These are phyloP conservation scores for Mycosphaerella arachidis DNA, from an alignment of 2,329 filamentous ascomycete species.

Conservation along the genomic window DNA sequence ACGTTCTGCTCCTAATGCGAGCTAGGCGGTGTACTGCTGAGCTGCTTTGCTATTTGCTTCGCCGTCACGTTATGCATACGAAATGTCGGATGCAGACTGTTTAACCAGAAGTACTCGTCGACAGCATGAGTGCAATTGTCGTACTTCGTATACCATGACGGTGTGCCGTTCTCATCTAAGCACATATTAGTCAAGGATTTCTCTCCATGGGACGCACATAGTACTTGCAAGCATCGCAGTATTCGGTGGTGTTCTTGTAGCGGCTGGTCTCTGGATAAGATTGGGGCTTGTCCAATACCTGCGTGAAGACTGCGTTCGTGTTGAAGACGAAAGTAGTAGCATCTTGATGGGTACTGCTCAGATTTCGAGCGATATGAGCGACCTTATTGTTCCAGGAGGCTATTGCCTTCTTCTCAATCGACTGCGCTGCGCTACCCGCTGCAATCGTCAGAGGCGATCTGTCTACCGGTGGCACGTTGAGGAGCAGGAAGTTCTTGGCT, in stretches of 20 bases:
- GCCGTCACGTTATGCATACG: conserved; percentile 59
- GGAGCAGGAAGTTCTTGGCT: conserved; percentile 48
- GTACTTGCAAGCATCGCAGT: not conserved
- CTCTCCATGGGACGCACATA: not conserved
- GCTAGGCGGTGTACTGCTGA: not conserved
- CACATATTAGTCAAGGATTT: not conserved
- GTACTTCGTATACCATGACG: conserved; percentile 35
- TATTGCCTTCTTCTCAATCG: conserved; percentile 29
- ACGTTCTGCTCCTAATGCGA: not conserved
- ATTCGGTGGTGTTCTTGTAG: conserved; percentile 47
- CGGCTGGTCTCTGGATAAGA: conserved; percentile 47
- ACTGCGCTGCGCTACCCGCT: not conserved
- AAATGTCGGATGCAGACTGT: conserved; percentile 60
- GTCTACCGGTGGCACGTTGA: conserved; percentile 50
- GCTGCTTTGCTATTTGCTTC: conserved; percentile 39
- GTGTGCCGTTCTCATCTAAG: conserved; percentile 2
- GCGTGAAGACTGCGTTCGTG: conserved; percentile 48
- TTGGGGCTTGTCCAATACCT: conserved; percentile 50
- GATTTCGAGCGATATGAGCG: conserved; percentile 37
- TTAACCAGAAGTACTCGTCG: conserved; percentile 59
- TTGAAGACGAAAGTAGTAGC: conserved; percentile 53
- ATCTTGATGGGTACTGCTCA: conserved; percentile 38
- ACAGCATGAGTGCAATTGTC: conserved; percentile 51
- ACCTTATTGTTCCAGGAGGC: conserved; percentile 50
- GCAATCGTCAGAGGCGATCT: conserved; percentile 12